Percentiles rank a stretch among this genome's conserved stretches.
Evolutionary conservation across 2,329 filamentous ascomycete genomes (phyloP).

Genomic region (Arthrobotrys entomopaga): DNA sequence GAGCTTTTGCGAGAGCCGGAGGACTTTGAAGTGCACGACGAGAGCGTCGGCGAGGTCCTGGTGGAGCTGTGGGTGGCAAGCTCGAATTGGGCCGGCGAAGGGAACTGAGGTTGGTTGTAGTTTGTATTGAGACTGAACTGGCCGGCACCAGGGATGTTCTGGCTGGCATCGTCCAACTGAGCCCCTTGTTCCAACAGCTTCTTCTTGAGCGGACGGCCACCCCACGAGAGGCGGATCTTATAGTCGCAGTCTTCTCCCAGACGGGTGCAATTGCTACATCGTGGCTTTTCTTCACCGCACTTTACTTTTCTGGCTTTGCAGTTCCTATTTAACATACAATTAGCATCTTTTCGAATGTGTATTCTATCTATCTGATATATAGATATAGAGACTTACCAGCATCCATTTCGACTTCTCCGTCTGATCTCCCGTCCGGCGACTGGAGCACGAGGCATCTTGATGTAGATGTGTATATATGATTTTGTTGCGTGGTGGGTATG

Average conservation of each 20-base stretch:
- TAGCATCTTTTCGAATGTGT: not conserved
- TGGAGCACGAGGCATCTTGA: constrained; percentile 59
- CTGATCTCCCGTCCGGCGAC: constrained; percentile 59
- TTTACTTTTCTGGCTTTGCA: constrained; percentile 60
- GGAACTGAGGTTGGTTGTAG: constrained; percentile 57
- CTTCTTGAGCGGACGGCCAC: constrained; percentile 59
- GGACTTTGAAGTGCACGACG: constrained; percentile 51
- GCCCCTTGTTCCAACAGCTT: constrained; percentile 58
- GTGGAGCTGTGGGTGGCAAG: constrained; percentile 55
- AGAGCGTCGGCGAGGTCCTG: constrained; percentile 49
- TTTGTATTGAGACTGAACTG: constrained; percentile 59
- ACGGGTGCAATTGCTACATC: constrained; percentile 59
- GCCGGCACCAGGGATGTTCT: constrained; percentile 59
- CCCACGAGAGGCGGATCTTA: constrained; percentile 59
- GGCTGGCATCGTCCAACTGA: constrained; percentile 59
- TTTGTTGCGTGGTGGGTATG: not conserved
- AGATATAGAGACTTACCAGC: constrained; percentile 56
- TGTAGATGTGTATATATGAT: not conserved
- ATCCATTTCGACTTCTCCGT: constrained; percentile 59
- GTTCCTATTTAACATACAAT: constrained; percentile 57
- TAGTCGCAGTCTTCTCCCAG: constrained; percentile 60
- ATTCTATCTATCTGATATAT: constrained; percentile 2
- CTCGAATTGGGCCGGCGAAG: constrained; percentile 58
- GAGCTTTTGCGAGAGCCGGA: constrained; percentile 42
- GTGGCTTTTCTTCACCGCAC: constrained; percentile 59